Base-by-base conservation (phyloP, 2,329 filamentous ascomycete genomes). In the Clonostachys solani region DNA sequence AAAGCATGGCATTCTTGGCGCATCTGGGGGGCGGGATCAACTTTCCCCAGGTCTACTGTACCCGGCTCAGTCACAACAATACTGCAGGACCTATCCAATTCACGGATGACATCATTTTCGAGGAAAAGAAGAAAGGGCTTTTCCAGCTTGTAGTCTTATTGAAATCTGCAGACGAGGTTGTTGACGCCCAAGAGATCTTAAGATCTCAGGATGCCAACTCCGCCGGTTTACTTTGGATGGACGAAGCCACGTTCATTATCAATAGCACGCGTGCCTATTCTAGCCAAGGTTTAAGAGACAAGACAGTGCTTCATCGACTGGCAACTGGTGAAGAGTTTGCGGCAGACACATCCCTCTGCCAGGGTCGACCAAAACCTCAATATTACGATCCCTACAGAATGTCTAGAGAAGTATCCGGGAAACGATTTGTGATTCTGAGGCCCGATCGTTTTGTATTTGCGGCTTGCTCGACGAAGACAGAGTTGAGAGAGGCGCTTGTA, bases 371-470 rank as follows among this genome's bases (percentile, higher is more conserved):
- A 29, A 29, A 29, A 29, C 23, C 23, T 29, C 23, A 29, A 29
- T 29, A 29, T 29, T 29, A 29, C 23, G 23, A 29, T 29, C 23
- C 23, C 23, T 29, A 29, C 23, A 29, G 23, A 29, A 29, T 29
- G 23, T 29, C 23, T 10, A 10, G 23, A 29, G 23, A 29, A 29
- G 23, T 29, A 9, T 10, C 9, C 16, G 16, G 36, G 18, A 38
- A 29, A 29, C 9, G 5, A 29, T 35, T 56, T 55, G 8, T 66
- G 55, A 16, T 61, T 52, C 36, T 54, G 49, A 4, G 66, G 36
- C 1, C 59, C 51, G 16, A 55, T 52, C 43, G 58, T 52, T 2
- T 66, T 64, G 17, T 55, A 56, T 6, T 60, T 8, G 57, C 60
- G n/a, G 36, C 36, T 38, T 29, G 8, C 23, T 29, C 23, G 3